Conservation (phyloP, 2,329 filamentous ascomycete species). For the Aspergillus pseudoviridinutans region DNA sequence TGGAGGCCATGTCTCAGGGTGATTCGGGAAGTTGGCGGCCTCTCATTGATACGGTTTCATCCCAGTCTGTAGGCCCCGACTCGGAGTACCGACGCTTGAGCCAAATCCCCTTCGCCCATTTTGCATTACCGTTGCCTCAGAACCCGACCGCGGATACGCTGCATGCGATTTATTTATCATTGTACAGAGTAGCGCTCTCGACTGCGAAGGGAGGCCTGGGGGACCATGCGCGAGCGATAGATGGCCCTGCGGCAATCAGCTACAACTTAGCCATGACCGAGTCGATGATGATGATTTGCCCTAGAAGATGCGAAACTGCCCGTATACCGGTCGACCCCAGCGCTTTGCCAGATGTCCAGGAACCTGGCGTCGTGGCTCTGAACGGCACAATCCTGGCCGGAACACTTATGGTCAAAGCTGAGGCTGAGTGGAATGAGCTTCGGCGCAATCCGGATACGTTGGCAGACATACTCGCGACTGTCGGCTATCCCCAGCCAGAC, state of each 20-base stretch:
- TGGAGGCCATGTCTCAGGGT: conserved; percentile 42
- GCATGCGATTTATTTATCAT: conserved; percentile 36
- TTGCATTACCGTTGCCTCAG: conserved; percentile 39
- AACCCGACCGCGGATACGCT: conserved; percentile 38
- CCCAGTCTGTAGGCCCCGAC: conserved; percentile 8
- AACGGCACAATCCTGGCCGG: conserved; percentile 57
- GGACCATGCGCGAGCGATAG: conserved; percentile 12
- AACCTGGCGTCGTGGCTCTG: conserved; percentile 44
- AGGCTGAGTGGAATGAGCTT: conserved; percentile 51
- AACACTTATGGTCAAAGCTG: conserved; percentile 56
- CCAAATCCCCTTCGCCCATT: conserved; percentile 50
- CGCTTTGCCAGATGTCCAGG: conserved; percentile 25
- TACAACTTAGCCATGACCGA: conserved; percentile 58
- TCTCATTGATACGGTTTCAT: conserved; percentile 41
- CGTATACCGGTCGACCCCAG: conserved; percentile 37
- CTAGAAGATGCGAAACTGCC: conserved; percentile 45
- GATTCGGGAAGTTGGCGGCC: conserved; percentile 41
- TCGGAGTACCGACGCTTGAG: conserved; percentile 23
- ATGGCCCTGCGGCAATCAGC: conserved; percentile 47
- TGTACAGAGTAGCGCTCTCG: conserved; percentile 40
- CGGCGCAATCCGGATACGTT: conserved; percentile 39
- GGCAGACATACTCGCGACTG: conserved; percentile 38
- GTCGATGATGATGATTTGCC: conserved; percentile 51
- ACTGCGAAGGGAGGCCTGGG: conserved; percentile 20
- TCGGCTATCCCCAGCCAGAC: conserved; percentile 38